Evolutionary conservation across 2,329 filamentous ascomycete species (phyloP), one percentile per base, ranked within the genome.

Genomic region (Fusarium anguioides): DNA sequence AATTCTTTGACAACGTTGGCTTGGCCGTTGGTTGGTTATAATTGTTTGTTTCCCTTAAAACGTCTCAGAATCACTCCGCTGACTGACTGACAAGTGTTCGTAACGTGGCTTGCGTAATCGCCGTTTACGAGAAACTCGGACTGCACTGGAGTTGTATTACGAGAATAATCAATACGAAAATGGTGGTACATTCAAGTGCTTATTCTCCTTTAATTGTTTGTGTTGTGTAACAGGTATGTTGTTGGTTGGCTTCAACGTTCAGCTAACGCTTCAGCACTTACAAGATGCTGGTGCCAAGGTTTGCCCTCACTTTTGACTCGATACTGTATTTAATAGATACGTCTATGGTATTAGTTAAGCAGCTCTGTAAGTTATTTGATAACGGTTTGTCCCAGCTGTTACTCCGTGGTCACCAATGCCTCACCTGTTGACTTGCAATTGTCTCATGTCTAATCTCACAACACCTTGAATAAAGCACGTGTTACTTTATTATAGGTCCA

Each of bases 101-200:
- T 59, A 42, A 49, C 31, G 41, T 48, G 59, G 60, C 60, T 64
- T 64, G 59, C 60, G 51, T 64, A 64, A 64, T 51, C 45, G 40
- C 21, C 20, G 37, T 46, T 46, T 51, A 51, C 42, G 12, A 35
- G 11, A 35, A 12, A 33, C 29, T 45, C 40, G 31, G 5, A 26
- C 60, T 45, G 15, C 8, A 9, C 15, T 23, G n/a, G n/a, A n/a
- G n/a, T n/a, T n/a, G 27, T 45, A 12, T 45, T 26, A n/a, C 23
- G 27, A 44, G 15, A n/a, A 29, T 27, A 18, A 45, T 29, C 11
- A 5, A 18, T 26, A 21, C 12, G 36, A 47, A 24, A 20, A 11
- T 21, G 17, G 33, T 12, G n/a, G 24, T 39, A 2, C 37, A 45
- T 39, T 11, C 11, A 6, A 14, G 3, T 3, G 15, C 5, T 21